Conservation (phyloP, 75 land plant genomes). For the Selaginella tamariscina region DNA sequence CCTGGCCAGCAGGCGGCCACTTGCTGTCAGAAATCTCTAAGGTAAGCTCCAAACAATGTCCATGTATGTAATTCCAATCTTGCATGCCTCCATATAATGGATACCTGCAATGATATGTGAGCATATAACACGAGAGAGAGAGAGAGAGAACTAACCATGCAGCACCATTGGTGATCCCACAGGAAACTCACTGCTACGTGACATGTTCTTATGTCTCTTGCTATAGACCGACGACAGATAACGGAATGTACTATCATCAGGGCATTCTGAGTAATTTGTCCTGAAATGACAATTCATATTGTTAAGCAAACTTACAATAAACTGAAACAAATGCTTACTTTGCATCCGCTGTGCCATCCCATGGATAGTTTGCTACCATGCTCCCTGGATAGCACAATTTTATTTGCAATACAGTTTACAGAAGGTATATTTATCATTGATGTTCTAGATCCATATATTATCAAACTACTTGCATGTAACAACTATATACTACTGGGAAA, state of each 20-base stretch:
- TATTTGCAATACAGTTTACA: background rate
- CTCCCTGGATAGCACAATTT: constrained; percentile 43
- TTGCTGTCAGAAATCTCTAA: constrained; percentile 78
- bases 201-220: constrained; percentile 62
- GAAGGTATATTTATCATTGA: no score
- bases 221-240: constrained; percentile 64
- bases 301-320: background rate
- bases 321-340: constrained; percentile 31
- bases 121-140: background rate
- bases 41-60: constrained; percentile 78
- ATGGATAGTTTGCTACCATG: constrained; percentile 96
- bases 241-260: constrained; percentile 70
- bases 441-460: no score
- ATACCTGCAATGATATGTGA: constrained; percentile 46
- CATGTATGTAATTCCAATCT: constrained; percentile 94
- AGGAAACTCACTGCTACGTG: constrained; percentile 60
- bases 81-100: constrained; percentile 99
- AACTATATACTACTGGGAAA: no score
- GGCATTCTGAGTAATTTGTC: constrained; percentile 49
- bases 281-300: no score
- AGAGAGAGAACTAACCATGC: constrained; percentile 41
- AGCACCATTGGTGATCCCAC: constrained; percentile 91
- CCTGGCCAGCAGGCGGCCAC: constrained; percentile 80
- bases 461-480: no score
- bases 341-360: constrained; percentile 74